phyloP scores from a whole-genome alignment of 257 asterid species.

The Nicotiana tomentosiformis region DNA sequence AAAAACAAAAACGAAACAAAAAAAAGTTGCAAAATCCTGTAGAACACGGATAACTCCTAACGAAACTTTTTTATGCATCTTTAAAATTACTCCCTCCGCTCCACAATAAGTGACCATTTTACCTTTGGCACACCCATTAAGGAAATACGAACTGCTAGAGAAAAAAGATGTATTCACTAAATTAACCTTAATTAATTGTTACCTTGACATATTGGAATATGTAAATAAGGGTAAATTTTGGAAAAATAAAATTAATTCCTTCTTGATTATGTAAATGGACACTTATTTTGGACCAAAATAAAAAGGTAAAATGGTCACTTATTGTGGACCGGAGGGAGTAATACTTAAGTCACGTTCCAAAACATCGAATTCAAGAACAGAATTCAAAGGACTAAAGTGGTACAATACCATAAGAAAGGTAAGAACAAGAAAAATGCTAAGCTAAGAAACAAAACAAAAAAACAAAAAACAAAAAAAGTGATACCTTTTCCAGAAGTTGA shows the following conservation, averaged over 20 bases:
- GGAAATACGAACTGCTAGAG: no score
- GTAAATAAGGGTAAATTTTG: no score
- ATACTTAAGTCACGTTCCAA: neutral
- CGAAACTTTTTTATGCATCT: neutral
- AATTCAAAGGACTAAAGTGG: neutral
- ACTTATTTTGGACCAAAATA: no score
- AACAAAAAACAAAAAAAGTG: neutral
- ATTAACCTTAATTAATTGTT: no score
- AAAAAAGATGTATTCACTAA: no score
- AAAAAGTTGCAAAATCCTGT: no score
- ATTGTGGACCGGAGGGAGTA: neutral
- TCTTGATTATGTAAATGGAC: no score
- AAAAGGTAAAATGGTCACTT: no score
- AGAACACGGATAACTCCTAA: neutral
- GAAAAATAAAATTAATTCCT: no score
- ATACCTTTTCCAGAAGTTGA: conserved; percentile 92
- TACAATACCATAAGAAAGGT: neutral
- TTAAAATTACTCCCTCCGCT: neutral
- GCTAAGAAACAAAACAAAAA: neutral
- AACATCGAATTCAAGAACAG: neutral
- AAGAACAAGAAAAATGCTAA: neutral
- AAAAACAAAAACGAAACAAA: neutral
- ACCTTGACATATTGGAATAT: no score
- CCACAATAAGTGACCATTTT: no score
- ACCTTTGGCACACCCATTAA: no score